phyloP scores from a whole-genome alignment of 106 monocot genomes.

The Iris macrosiphon region DNA sequence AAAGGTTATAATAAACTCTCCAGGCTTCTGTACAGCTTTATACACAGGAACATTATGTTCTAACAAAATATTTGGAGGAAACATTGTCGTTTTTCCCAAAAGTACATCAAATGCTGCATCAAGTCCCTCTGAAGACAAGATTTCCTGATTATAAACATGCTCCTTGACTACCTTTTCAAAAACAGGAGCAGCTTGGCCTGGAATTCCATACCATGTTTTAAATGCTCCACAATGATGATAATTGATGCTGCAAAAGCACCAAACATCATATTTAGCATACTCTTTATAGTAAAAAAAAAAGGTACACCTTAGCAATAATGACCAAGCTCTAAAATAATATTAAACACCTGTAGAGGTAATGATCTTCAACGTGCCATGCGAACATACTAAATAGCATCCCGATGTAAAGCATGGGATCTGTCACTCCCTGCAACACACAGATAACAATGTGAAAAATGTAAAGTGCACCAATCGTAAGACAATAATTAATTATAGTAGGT shows the following conservation, averaged over 20 bases:
- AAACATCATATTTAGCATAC: not conserved
- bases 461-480: too few relatives aligned
- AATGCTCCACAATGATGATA: constrained; percentile 98
- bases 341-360: constrained; percentile 84
- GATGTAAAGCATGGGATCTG: constrained; percentile 98
- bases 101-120: constrained; percentile 86
- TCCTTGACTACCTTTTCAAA: constrained; percentile 69
- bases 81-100: constrained; percentile 94
- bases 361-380: constrained; percentile 99
- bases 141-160: constrained; percentile 64
- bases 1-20: constrained; percentile 90
- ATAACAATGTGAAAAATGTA: constrained; percentile 4
- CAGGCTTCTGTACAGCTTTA: constrained; percentile 88
- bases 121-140: constrained; percentile 51
- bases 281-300: not conserved
- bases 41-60: constrained; percentile 86
- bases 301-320: not conserved
- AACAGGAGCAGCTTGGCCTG: constrained; percentile 67
- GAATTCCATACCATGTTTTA: constrained; percentile 98
- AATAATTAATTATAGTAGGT: too few relatives aligned
- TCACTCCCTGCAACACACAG: constrained; percentile 70
- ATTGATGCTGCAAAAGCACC: constrained; percentile 63
- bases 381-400: constrained; percentile 99
- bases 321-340: not conserved
- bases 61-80: constrained; percentile 79